Base-by-base conservation (phyloP, 23 red algal species). In the Cyanidiococcus yangmingshanensis region DNA sequence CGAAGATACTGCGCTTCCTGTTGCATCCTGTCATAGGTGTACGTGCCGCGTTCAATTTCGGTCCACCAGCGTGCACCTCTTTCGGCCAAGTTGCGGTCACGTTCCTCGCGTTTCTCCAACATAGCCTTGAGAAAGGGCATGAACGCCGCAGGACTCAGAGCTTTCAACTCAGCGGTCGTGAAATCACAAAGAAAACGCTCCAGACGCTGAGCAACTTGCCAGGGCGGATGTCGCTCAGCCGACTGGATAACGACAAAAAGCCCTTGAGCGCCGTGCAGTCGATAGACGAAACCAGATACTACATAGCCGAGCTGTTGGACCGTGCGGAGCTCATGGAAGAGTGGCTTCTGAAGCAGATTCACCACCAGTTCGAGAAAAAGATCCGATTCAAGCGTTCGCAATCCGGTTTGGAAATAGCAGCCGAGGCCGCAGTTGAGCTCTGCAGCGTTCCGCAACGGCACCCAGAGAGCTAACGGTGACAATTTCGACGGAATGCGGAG, bases 251-350 rank as follows among this genome's bases (percentile, higher is more conserved):
- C 82, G 74, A 90, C 35, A 34, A 59, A 83, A 18, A 90, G 71
- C 0, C 84, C 92, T 12, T 71, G 71, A 25, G 84, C 74, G 31
- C 77, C 77, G 21, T 87, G 75, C 37, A 38, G 74, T 38, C 57
- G 37, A 58, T 76, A 67, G 37, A 84, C 68, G 45, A 83, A 83
- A 67, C 76, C 79, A 25, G 79, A 89, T 37, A 96, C 92, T 50
- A 90, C 57, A 77, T 96, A 96, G 26, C 92, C 92, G 1, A 96
- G 84, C 58, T 96, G 92, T 38, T 90, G 74, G 17, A 86, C 82
- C 2, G 92, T 96, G 41, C 92, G 84, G 40, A 96, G 77, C 57
- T 90, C 82, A 68, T 96, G 79, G 31, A 91, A 96, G 16, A 59
- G 37, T 18, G 87, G 92, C 77, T 96, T 91, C 35, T 89, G 74